Evolutionary conservation across 352 stramenopile genomes (phyloP).

Genomic region (Globisporangium takayamanum): DNA sequence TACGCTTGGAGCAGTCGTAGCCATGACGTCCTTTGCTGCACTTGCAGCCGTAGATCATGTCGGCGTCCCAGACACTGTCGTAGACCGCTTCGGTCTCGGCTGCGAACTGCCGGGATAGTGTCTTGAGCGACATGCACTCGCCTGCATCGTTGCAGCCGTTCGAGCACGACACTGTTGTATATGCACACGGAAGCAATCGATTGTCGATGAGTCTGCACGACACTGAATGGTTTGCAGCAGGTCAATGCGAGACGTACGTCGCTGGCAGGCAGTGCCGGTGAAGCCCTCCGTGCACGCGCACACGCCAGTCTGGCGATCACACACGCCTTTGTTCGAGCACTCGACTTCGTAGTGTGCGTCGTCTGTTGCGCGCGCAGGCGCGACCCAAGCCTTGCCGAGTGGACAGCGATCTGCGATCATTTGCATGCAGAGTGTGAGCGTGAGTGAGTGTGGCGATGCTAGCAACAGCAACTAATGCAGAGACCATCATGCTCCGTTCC

Average conservation of each 20-base stretch:
- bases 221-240: background rate
- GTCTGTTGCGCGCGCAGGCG: slow-evolving; percentile 37
- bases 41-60: slow-evolving; percentile 85
- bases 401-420: slow-evolving; percentile 32
- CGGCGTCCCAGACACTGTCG: slow-evolving; percentile 47
- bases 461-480: background rate
- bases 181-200: no score
- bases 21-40: slow-evolving; percentile 77
- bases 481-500: background rate
- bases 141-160: slow-evolving; percentile 36
- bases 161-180: slow-evolving; percentile 39
- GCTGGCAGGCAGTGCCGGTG: slow-evolving; percentile 59
- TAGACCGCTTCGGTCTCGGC: slow-evolving; percentile 51
- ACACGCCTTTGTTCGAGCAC: slow-evolving; percentile 74
- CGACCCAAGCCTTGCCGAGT: slow-evolving; percentile 47
- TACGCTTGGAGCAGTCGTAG: slow-evolving; percentile 80
- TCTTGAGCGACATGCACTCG: slow-evolving; percentile 59
- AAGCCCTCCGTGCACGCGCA: slow-evolving; percentile 69
- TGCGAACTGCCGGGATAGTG: slow-evolving; percentile 38
- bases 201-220: background rate
- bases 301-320: slow-evolving; percentile 36
- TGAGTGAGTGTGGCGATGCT: background rate
- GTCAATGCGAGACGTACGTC: slow-evolving; percentile 33
- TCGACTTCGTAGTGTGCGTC: slow-evolving; percentile 60
- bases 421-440: background rate